Evolutionary conservation across 2,329 filamentous ascomycete species (phyloP), one percentile per base, ranked within the genome.

Genomic region (Samsoniella hepiali): DNA sequence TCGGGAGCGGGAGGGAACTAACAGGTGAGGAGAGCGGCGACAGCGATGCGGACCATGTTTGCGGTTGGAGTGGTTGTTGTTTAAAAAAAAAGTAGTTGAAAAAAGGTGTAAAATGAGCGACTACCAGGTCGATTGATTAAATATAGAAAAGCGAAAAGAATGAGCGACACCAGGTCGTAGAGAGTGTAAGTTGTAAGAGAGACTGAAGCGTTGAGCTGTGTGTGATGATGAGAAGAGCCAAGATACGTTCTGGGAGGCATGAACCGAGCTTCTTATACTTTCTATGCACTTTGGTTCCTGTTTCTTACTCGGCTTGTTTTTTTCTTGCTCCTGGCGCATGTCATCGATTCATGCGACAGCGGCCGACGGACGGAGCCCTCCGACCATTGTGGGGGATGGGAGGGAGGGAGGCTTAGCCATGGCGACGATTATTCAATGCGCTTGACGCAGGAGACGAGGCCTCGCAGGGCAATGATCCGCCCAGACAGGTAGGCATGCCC

Each of bases 1-100:
- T 40, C 11, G 38, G 10, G 31, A 44, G 5, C 5, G 32, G 40
- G 27, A 22, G 3, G 17, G 13, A 22, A 69, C 70, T 64, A 65
- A 72, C 71, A 64, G 53, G 69, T 64, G 58, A 71, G 63, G 61
- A 69, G 59, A 42, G 68, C 44, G 61, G 68, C 65, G 63, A 69
- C 54, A 47, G 68, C 55, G 64, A 72, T 68, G 67, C 66, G 70
- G 58, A 72, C 68, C 67, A 70, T 71, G 62, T 68, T 85, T 81
- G 42, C 64, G 36, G 49, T 54, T 56, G 29, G 34, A 34, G 40
- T 22, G 17, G 51, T 42, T 56, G 50, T 29, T 49, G 59, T 11
- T 4, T 34, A 0, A 42, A 57, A 34, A 50, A 40, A 22, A 27
- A 29, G n/a, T 32, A 22, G 34, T 22, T 55, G 63, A 34, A 45